Evolutionary conservation across 1,284 basidiomycete genomes (phyloP), one percentile per base, ranked within the genome.

Genomic region (Macrocystidia cucumis): DNA sequence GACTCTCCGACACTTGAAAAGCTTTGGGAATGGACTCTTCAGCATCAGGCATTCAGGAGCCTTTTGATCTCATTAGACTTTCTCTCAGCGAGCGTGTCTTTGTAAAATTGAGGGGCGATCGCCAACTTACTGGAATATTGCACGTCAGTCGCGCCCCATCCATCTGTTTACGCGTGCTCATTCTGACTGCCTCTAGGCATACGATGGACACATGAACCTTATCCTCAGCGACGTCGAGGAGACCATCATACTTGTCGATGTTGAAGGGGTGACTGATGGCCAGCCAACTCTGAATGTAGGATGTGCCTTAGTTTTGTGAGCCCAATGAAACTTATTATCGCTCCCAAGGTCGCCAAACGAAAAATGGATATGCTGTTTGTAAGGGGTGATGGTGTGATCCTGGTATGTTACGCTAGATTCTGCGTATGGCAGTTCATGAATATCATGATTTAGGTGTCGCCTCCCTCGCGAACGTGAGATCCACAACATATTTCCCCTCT

Each of bases 201-300:
- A 98, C 56, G 96, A 99, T 63, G 93, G 93, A 16, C 96, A 99
- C 62, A 98, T 98, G 95, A 99, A 99, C 60, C 70, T 98, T 51
- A 97, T 99, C 43, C 71, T 98, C 45, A 95, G 88, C 44, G 89
- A 97, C 54, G 96, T 98, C 6, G 93, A 98, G 55, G 96, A 99
- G 63, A 90, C 86, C 3, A 91, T 96, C 49, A 88, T 91, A 76
- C 72, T 91, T 43, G 89, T 96, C 11, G 91, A 96, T 47, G 65
- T 77, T 2, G 82, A 87, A 38, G 69, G 65, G 34, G 66, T 52
- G 9, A 52, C 65, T 4, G 67, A 69, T 38, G 63, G 60, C 1
- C 64, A 72, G 37, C 69, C 63, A 0, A 69, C 74, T 5, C 73
- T 87, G 11, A 86, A 80, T 47, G 83, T 83, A 52, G 37, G 69